Percentiles rank a stretch among this genome's conserved stretches.
phyloP scores from a whole-genome alignment of 78 protist genomes.

The Cavenderia fasciculata region DNA sequence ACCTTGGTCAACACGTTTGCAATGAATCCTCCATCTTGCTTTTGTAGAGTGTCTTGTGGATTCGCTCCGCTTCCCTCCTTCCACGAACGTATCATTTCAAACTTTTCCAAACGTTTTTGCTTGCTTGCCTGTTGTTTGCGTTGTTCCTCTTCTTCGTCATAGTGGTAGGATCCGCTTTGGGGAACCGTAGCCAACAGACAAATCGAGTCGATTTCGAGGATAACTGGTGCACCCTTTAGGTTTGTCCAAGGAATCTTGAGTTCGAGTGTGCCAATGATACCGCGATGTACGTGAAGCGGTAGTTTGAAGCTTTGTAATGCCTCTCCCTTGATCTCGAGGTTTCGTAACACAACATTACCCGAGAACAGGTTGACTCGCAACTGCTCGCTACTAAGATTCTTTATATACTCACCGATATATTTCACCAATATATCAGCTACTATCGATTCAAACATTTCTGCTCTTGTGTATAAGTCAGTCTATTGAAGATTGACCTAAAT shows the following conservation, averaged over 20 bases:
- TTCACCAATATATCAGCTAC: conserved; percentile 61
- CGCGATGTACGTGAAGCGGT: conserved; percentile 64
- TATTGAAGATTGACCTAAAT: too few species aligned
- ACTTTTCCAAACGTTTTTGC: conserved; percentile 58
- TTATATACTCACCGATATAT: conserved; percentile 72
- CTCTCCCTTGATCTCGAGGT: conserved; percentile 70
- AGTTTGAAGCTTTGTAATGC: conserved; percentile 64
- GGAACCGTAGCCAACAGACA: conserved; percentile 74
- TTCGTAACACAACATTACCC: conserved; percentile 53
- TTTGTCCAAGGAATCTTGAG: conserved; percentile 78
- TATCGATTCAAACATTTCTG: conserved; percentile 61
- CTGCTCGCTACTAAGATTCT: conserved; percentile 51
- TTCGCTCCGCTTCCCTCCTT: conserved; percentile 35
- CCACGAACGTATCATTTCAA: conserved; percentile 55
- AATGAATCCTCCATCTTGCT: conserved; percentile 59
- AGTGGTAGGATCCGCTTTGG: conserved; percentile 62
- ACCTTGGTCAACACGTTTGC: conserved; percentile 56
- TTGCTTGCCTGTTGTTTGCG: conserved; percentile 12
- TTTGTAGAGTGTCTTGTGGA: not conserved
- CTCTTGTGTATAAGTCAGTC: not conserved
- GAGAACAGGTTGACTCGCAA: conserved; percentile 49
- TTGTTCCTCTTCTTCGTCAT: conserved; percentile 68
- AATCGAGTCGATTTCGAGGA: conserved; percentile 65
- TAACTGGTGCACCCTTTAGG: conserved; percentile 54
- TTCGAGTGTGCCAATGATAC: conserved; percentile 58